phyloP scores from a whole-genome alignment of 345 rosid genomes.

The Ceriops tagal region DNA sequence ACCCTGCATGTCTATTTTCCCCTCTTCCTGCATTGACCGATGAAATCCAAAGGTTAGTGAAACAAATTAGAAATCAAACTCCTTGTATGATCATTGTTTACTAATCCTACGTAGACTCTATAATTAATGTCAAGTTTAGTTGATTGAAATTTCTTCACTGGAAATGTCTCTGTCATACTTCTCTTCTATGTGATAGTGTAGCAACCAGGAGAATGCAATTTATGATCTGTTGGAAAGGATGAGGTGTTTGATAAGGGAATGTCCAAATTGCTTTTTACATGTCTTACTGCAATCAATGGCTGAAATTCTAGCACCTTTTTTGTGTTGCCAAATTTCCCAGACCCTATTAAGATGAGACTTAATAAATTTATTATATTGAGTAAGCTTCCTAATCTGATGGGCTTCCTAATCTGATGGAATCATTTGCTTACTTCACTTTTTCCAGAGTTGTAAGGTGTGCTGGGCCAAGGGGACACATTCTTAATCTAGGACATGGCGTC shows the following conservation, averaged over 20 bases:
- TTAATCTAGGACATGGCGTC: slow-evolving; percentile 87
- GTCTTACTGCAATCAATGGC: not conserved
- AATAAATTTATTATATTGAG: too few relatives aligned
- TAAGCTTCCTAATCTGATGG: not conserved
- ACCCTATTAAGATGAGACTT: too few relatives aligned
- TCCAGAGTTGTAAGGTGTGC: slow-evolving; percentile 81
- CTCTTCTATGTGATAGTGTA: too few relatives aligned
- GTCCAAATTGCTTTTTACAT: not conserved
- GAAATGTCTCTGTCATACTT: not conserved
- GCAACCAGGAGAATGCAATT: too few relatives aligned
- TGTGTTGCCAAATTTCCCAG: too few relatives aligned
- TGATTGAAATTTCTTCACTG: not conserved
- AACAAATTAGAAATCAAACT: not conserved
- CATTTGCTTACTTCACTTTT: slow-evolving; percentile 9
- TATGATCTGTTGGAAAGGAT: not conserved
- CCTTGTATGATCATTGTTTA: not conserved
- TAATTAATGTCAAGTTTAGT: not conserved
- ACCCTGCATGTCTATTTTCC: slow-evolving; percentile 77
- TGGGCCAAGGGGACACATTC: slow-evolving; percentile 81
- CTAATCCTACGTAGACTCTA: not conserved
- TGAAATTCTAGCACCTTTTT: too few relatives aligned
- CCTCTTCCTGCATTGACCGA: slow-evolving; percentile 75
- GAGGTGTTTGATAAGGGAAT: not conserved
- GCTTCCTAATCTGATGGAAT: not conserved
- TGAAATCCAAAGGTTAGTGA: slow-evolving; percentile 65